Base-by-base conservation (phyloP, 768 basidiomycete genomes). In the Filobasidium floriforme region DNA sequence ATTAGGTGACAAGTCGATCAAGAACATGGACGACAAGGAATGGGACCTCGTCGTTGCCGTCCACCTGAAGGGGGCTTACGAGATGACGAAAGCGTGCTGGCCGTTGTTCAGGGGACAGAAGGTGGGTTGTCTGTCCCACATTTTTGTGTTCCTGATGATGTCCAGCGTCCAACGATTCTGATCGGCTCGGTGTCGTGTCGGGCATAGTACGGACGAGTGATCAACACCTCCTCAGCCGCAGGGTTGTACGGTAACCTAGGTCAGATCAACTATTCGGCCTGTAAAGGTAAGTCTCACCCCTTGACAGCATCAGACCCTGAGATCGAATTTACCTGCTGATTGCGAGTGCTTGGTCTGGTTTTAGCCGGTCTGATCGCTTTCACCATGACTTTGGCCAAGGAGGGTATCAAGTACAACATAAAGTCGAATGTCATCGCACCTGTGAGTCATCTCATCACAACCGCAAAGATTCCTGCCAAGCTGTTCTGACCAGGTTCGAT, bases 241-340 rank as follows among this genome's bases (percentile, higher is more conserved):
- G 94, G 94, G 7, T 80, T 97, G 41, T 94, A 93, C 73, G 92
- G 92, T 9, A 97, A 94, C 81, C 89, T 94, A 75, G 96, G 96
- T 11, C 93, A 97, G 79, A 87, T 92, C 14, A 99, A 98, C 79
- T 99, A 98, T 79, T 92, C 92, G 57, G 91, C 94, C 1, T 94
- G 93, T 1, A 98, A 99, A 83, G 93, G 78, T 79, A 46, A 66
- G 24, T 40, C 5, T 29, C 10, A 4, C 32, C 4, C 4, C 4
- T 3, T 37, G 9, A 37, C 32, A 37, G 6, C 7, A 57, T 29
- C 54, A 6, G 15, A 15, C 29, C 62, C 59, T 14, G 18, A n/a
- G 18, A 55, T 37, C 15, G 15, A 28, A 26, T n/a, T 60, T 19
- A 57, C 59, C 29, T 11, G 15, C 41, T 62, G 10, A 14, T 9